Base-by-base conservation (phyloP, 768 basidiomycete species). In the Termitomyces eurrhizus region DNA sequence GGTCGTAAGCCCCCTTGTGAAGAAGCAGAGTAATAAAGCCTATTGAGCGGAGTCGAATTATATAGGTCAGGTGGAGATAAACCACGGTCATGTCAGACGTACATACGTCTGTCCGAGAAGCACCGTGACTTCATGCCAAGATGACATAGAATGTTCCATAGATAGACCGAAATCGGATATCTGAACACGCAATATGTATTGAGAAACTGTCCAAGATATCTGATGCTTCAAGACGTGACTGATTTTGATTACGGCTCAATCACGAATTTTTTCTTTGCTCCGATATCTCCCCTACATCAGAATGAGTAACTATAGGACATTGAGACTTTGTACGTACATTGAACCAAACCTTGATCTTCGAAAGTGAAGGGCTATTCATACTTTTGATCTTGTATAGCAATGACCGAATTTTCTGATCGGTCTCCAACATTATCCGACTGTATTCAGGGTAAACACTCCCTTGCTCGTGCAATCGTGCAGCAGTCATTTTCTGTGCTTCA, bases 361-460 rank as follows among this genome's bases (percentile, higher is more conserved):
- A 56, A 14, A 61, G 55, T 39, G 60, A 39, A 52, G 55, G 46
- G 29, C 37, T 32, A 41, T 61, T 61, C 26, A 61, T 16, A 9
- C 14, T 55, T 33, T 59, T 59, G 54, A 59, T 52, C 42, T 59
- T 58, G n/a, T 50, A 21, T 9, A 62, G n/a, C 32, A 52, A 42
- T 37, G 61, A 36, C 33, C 61, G 57, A 51, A 62, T 59, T 33
- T 52, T 62, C 32, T 26, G 62, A 26, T 62, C 53, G 32, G 41
- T 52, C 24, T 59, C 57, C 14, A 51, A 4, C n/a, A 48, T 32
- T 13, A 39, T 24, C 36, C 45, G 45, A 14, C 45, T 58, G 36
- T 59, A 33, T 35, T 62, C 62, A 9, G 50, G 42, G 7, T 51
- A 54, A 26, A 16, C 41, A 24, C 42, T 35, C 37, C 52, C 46